These are phyloP conservation scores for Parastagonospora nodorum DNA, from an alignment of 2,329 filamentous ascomycete species.

Conservation along the genomic window DNA sequence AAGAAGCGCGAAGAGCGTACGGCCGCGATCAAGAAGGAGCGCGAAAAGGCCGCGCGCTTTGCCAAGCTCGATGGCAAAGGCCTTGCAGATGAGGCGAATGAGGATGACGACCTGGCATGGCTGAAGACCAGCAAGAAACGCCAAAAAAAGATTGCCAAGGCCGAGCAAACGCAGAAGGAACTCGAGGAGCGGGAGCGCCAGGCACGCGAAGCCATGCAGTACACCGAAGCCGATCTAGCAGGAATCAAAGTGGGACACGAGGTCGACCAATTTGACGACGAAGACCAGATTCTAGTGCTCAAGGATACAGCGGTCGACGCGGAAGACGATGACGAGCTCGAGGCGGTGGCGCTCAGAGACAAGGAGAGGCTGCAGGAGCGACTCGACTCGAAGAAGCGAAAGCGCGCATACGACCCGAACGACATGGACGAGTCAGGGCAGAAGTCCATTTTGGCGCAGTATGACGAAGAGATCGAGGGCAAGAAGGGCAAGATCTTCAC, in stretches of 20 bases:
- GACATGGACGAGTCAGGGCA: conserved; percentile 69
- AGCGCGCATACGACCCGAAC: conserved; percentile 84
- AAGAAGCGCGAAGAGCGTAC: conserved; percentile 77
- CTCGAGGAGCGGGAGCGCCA: conserved; percentile 72
- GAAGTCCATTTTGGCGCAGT: conserved; percentile 78
- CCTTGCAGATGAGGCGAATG: conserved; percentile 75
- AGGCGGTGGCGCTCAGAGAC: conserved; percentile 74
- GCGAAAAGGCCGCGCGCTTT: conserved; percentile 79
- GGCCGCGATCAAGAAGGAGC: conserved; percentile 83
- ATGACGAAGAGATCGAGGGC: conserved; percentile 92
- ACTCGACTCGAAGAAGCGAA: conserved; percentile 87
- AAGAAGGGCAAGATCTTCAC: conserved; percentile 90
- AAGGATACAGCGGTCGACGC: conserved; percentile 85
- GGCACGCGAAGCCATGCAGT: conserved; percentile 66
- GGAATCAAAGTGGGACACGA: conserved; percentile 94
- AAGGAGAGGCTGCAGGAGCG: conserved; percentile 75
- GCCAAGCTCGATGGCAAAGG: conserved; percentile 80
- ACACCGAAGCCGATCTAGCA: conserved; percentile 83
- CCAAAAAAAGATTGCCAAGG: conserved; percentile 83
- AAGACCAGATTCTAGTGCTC: conserved; percentile 90
- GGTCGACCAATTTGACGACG: conserved; percentile 76
- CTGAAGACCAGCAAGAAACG: conserved; percentile 88
- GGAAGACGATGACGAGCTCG: conserved; percentile 88
- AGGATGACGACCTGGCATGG: conserved; percentile 82
- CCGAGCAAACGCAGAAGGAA: conserved; percentile 74